Conservation (phyloP, 305 asterid species). For the Solanum hybrid region DNA sequence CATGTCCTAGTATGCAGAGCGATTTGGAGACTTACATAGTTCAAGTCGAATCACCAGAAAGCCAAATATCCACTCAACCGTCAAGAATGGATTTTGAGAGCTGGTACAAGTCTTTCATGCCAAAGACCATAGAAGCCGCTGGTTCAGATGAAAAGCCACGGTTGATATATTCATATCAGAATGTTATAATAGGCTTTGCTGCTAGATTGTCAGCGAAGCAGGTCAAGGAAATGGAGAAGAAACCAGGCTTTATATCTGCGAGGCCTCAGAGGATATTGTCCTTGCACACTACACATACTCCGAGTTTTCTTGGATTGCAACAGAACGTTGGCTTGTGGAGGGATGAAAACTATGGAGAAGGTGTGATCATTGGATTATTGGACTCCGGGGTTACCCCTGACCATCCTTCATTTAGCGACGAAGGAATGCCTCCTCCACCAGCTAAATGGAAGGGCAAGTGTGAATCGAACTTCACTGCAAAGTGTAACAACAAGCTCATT, state of each 20-base stretch:
- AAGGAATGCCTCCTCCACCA: background rate
- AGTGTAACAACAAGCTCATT: background rate
- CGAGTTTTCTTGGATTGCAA: background rate
- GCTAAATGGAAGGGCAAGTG: background rate
- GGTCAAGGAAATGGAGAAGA: constrained; percentile 17
- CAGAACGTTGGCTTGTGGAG: background rate
- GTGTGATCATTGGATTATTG: background rate
- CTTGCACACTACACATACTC: background rate
- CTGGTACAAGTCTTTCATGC: constrained; percentile 19
- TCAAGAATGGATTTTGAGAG: background rate
- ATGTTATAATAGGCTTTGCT: constrained; percentile 42
- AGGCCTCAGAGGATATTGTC: constrained; percentile 10
- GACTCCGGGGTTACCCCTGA: background rate
- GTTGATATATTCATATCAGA: constrained; percentile 21
- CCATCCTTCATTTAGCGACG: background rate
- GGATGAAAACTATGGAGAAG: background rate
- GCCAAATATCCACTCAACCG: background rate
- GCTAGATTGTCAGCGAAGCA: constrained; percentile 28
- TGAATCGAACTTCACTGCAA: background rate
- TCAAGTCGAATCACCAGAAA: constrained; percentile 2
- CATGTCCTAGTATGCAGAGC: background rate
- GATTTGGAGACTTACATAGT: constrained; percentile 13
- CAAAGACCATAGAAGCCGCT: background rate
- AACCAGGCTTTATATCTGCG: constrained; percentile 24
- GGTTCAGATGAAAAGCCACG: background rate